Percentiles rank a stretch among this genome's conserved stretches.
Evolutionary conservation across 177 flowering plant species (phyloP).

Genomic region (Vitis hybrid): DNA sequence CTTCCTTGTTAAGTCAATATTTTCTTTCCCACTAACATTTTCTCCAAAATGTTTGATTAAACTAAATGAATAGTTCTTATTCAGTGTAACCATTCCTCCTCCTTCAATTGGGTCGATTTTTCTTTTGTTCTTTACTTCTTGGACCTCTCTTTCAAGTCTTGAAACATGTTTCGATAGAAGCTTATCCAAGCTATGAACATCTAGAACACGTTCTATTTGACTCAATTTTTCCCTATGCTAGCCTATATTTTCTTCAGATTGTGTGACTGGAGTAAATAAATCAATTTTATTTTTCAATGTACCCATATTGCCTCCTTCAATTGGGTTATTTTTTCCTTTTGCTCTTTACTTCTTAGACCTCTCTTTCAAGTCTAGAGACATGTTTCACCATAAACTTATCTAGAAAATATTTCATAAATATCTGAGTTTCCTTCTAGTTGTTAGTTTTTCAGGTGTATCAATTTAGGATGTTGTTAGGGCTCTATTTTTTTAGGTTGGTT

Average conservation of each 20-base stretch:
- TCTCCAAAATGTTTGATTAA: too few species aligned
- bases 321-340: neutral
- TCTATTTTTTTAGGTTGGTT: too few species aligned
- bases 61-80: too few species aligned
- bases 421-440: too few species aligned
- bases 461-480: too few species aligned
- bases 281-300: neutral
- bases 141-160: slow-evolving; percentile 1
- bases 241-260: slow-evolving; percentile 44
- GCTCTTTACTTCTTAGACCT: neutral
- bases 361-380: slow-evolving; percentile 1
- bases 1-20: neutral
- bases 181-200: neutral
- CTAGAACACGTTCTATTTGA: neutral
- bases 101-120: neutral
- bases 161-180: neutral
- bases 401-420: neutral
- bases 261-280: too few species aligned
- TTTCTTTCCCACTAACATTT: too few species aligned
- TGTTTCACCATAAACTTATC: slow-evolving; percentile 1
- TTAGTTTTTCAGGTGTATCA: too few species aligned
- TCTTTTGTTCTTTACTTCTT: neutral
- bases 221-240: slow-evolving; percentile 16
- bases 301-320: neutral
- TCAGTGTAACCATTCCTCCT: neutral